Base-by-base conservation (phyloP, 1,284 basidiomycete species). In the Cutaneotrichosporon cyanovorans region DNA sequence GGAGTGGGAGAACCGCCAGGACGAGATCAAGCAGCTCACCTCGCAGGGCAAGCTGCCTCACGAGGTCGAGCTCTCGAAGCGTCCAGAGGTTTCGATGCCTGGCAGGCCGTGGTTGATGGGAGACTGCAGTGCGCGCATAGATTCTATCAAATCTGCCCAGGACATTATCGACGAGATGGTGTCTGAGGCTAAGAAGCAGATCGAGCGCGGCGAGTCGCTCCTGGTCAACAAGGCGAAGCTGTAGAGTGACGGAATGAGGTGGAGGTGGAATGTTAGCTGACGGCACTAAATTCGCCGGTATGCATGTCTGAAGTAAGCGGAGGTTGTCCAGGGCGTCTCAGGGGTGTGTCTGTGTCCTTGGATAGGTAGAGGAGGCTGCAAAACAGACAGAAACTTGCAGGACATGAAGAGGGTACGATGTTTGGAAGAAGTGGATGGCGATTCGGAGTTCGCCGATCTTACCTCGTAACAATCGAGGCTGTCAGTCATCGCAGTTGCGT, bases 161-260 rank as follows among this genome's bases (percentile, higher is more conserved):
- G 73, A 76, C 42, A 91, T 91, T 59, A 77, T 91, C 35, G 85
- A 89, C 21, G 77, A 77, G 50, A 90, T 91, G 85, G 60, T 69
- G 34, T 42, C 43, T 18, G 55, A 51, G 16, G 66, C 66, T 4
- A 62, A 61, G 42, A 31, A 19, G 15, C 32, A 36, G 31, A 42
- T 53, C 37, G 18, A 39, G 34, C 40, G 41, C 40, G 47, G 47
- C 28, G 37, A 48, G 23, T 30, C 40, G 19, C 21, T 40, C 21
- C 33, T 53, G 30, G 40, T 36, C 33, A 38, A 38, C 34, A 28
- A 31, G 11, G 43, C 46, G 30, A 37, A 38, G 35, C 48, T 50
- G 9, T 50, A 50, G 23, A 21, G 8, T 37, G 23, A 38, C n/a
- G n/a, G n/a, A 25, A 39, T 12, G 25, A 35, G 15, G 1, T 35